Percentiles rank a stretch among this genome's conserved stretches.
phyloP scores from a whole-genome alignment of 2,329 filamentous ascomycete species.

The Blumeria graminis region DNA sequence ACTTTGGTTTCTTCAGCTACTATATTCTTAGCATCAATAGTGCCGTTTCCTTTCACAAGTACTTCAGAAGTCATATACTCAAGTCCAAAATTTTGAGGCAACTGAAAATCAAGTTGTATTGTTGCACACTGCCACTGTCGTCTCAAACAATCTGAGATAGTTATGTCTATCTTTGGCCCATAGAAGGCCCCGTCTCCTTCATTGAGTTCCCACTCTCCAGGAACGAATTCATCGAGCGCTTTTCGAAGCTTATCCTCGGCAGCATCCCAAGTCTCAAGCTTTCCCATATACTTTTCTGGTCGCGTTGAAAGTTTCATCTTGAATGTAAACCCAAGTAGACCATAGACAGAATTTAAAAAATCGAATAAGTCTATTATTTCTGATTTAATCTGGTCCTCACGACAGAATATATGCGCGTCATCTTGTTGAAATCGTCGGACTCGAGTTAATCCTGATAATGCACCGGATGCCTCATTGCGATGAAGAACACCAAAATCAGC shows the following conservation, averaged over 20 bases:
- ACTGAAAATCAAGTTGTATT: constrained; percentile 82
- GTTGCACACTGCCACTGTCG: constrained; percentile 79
- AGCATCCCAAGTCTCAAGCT: constrained; percentile 67
- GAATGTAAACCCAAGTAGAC: constrained; percentile 70
- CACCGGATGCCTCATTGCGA: constrained; percentile 84
- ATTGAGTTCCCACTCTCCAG: constrained; percentile 64
- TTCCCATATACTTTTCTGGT: constrained; percentile 68
- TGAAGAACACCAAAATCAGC: constrained; percentile 93
- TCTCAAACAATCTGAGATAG: constrained; percentile 66
- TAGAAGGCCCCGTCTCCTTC: constrained; percentile 95
- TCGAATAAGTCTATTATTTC: constrained; percentile 73
- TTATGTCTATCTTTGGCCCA: constrained; percentile 95
- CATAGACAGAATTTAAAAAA: constrained; percentile 59
- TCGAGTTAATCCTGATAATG: constrained; percentile 70
- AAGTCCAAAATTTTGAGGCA: constrained; percentile 64
- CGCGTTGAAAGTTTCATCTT: constrained; percentile 87
- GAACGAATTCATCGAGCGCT: constrained; percentile 54
- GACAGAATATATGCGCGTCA: constrained; percentile 90
- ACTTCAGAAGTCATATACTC: constrained; percentile 58
- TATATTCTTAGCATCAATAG: constrained; percentile 17
- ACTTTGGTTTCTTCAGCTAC: constrained; percentile 19
- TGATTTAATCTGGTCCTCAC: constrained; percentile 45
- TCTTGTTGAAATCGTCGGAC: constrained; percentile 91
- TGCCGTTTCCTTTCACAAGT: constrained; percentile 20
- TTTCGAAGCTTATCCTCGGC: constrained; percentile 62